phyloP scores from a whole-genome alignment of 257 asterid genomes.

The Cordia subcordata region DNA sequence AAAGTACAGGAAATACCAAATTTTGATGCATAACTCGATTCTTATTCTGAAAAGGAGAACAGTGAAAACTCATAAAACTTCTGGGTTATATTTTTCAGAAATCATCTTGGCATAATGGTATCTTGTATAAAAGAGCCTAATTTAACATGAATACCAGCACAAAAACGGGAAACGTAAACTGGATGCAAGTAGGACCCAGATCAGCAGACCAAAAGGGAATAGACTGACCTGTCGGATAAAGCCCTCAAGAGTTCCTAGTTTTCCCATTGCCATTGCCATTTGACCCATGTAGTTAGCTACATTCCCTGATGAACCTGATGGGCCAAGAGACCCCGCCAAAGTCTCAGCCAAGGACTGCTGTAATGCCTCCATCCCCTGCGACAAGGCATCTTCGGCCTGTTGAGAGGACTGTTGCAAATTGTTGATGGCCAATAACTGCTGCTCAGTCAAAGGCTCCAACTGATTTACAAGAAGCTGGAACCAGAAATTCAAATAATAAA shows the following conservation, averaged over 20 bases:
- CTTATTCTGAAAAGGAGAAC: too few relatives aligned
- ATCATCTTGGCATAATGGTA: not conserved
- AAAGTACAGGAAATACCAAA: too few relatives aligned
- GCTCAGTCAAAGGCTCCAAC: conserved; percentile 15
- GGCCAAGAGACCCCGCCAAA: conserved; percentile 7
- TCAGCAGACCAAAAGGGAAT: not conserved
- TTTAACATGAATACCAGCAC: too few relatives aligned
- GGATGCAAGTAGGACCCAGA: too few relatives aligned
- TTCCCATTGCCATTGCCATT: conserved; percentile 17
- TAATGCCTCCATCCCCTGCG: conserved; percentile 17
- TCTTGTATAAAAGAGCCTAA: too few relatives aligned
- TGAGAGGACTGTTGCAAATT: conserved; percentile 14
- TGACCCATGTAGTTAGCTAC: conserved; percentile 19
- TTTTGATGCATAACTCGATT: too few relatives aligned
- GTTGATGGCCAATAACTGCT: conserved; percentile 12
- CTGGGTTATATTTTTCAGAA: not conserved
- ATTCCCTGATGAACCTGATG: conserved; percentile 14
- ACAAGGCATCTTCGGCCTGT: conserved; percentile 16
- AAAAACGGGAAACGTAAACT: too few relatives aligned
- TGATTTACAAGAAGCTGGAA: conserved; percentile 5
- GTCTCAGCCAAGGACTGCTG: conserved; percentile 18
- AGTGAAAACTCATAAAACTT: too few relatives aligned
- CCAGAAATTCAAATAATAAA: not conserved
- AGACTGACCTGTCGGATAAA: conserved; percentile 14
- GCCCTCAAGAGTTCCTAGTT: conserved; percentile 17